Evolutionary conservation across 305 asterid species (phyloP).

Genomic region (Ilex paraguariensis): DNA sequence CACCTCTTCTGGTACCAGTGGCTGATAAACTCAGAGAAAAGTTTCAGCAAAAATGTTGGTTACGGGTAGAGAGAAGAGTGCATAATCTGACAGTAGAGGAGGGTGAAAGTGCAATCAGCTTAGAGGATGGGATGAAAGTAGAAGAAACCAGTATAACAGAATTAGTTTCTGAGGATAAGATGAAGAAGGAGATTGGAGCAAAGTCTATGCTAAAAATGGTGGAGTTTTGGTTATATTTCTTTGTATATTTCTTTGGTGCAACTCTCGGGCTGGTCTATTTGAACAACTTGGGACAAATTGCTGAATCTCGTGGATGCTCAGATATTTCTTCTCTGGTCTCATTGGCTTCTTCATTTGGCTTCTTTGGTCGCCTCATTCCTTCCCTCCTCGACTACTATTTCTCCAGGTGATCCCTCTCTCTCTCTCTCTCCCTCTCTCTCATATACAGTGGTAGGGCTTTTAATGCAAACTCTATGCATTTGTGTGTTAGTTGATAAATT

Average conservation of each 20-base stretch:
- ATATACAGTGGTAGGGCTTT: no score
- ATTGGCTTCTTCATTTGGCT: constrained; percentile 56
- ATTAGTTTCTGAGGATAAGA: constrained; percentile 1
- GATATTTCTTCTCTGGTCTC: constrained; percentile 55
- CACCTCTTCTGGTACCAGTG: constrained; percentile 43
- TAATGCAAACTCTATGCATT: no score
- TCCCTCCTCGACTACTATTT: constrained; percentile 49
- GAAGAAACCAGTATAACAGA: neutral
- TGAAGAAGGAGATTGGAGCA: constrained; percentile 47
- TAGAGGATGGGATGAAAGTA: constrained; percentile 13
- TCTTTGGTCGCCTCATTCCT: constrained; percentile 82
- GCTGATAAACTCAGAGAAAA: constrained; percentile 43
- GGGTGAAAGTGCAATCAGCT: neutral
- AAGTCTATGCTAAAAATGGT: constrained; percentile 40
- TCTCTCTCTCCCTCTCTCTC: no score
- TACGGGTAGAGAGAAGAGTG: constrained; percentile 29
- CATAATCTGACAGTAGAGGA: constrained; percentile 22
- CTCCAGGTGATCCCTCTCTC: constrained; percentile 29
- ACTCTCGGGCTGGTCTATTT: constrained; percentile 65
- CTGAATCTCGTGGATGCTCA: constrained; percentile 56
- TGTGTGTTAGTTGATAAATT: no score
- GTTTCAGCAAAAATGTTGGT: constrained; percentile 37
- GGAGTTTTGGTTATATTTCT: constrained; percentile 68
- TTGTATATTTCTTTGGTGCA: constrained; percentile 61
- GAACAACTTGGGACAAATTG: constrained; percentile 69